phyloP scores from a whole-genome alignment of 495 filamentous ascomycete genomes.

The Aspergillus incahuasiensis region DNA sequence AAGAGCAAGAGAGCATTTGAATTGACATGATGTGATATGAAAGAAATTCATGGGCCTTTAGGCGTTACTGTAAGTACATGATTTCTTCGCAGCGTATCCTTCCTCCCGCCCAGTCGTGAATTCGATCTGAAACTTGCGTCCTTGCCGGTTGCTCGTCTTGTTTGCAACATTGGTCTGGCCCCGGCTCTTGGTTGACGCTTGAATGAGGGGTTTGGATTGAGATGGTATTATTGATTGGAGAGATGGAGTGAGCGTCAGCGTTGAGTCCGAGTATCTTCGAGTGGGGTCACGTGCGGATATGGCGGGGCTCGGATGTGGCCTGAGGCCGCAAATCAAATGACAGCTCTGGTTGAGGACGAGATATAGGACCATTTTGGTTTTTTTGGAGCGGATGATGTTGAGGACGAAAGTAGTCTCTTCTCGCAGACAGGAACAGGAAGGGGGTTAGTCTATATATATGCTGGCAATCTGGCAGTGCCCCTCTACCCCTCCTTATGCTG shows the following conservation, averaged over 20 bases:
- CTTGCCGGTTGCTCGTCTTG: not conserved
- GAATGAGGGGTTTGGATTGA: not conserved
- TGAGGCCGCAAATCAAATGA: constrained; percentile 11
- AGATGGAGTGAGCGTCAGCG: not conserved
- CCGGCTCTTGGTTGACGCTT: not conserved
- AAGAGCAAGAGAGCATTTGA: too few relatives aligned
- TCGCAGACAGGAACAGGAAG: not conserved
- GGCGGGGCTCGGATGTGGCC: constrained; percentile 13
- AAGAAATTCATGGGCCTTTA: too few relatives aligned
- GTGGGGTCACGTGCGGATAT: constrained; percentile 13
- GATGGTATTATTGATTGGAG: not conserved
- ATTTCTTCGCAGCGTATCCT: not conserved
- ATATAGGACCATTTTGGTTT: constrained; percentile 5
- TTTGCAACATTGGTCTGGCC: not conserved
- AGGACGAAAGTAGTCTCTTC: not conserved
- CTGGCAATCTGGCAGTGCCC: not conserved
- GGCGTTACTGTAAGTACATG: not conserved
- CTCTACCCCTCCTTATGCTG: not conserved
- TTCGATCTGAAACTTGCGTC: not conserved
- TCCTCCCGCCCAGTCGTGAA: not conserved
- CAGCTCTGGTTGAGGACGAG: constrained; percentile 9
- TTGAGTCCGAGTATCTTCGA: not conserved
- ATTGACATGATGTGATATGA: too few relatives aligned
- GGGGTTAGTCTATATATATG: not conserved
- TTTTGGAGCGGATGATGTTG: not conserved